Conservation (phyloP, 1,284 basidiomycete genomes). For the Sanghuangporus sanghuang region DNA sequence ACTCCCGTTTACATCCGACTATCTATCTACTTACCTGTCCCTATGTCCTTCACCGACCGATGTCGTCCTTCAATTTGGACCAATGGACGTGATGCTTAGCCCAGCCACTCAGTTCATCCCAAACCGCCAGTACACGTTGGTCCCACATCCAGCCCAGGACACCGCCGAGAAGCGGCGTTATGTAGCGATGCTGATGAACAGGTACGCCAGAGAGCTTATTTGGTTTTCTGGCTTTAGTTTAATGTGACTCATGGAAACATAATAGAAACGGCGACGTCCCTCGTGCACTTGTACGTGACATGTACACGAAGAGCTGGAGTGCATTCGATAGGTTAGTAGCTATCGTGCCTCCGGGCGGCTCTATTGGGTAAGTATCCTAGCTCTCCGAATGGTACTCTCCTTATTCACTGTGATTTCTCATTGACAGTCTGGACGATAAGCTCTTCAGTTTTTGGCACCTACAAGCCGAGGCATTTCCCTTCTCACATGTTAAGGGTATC, state of each 20-base stretch:
- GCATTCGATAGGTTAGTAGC: conserved; percentile 80
- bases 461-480: conserved; percentile 67
- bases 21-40: conserved; percentile 69
- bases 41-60: conserved; percentile 64
- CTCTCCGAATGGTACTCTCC: background rate
- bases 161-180: conserved; percentile 65
- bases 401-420: conserved; percentile 3
- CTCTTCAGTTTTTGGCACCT: conserved; percentile 83
- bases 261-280: conserved; percentile 77
- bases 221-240: background rate
- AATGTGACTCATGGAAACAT: conserved; percentile 7
- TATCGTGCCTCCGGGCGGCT: conserved; percentile 81
- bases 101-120: conserved; percentile 68
- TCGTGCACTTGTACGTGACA: conserved; percentile 74
- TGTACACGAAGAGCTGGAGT: conserved; percentile 88
- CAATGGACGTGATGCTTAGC: conserved; percentile 70
- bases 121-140: conserved; percentile 62
- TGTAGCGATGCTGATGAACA: conserved; percentile 61
- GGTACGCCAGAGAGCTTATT: conserved; percentile 35
- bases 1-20: conserved; percentile 70
- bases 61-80: conserved; percentile 69
- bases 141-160: conserved; percentile 76
- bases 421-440: conserved; percentile 75
- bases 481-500: conserved; percentile 77
- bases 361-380: conserved; percentile 60